A percentile compares a stretch with the other conserved stretches of the same genome.
Evolutionary conservation across 345 rosid genomes (phyloP).

Genomic region (Heritiera littoralis): DNA sequence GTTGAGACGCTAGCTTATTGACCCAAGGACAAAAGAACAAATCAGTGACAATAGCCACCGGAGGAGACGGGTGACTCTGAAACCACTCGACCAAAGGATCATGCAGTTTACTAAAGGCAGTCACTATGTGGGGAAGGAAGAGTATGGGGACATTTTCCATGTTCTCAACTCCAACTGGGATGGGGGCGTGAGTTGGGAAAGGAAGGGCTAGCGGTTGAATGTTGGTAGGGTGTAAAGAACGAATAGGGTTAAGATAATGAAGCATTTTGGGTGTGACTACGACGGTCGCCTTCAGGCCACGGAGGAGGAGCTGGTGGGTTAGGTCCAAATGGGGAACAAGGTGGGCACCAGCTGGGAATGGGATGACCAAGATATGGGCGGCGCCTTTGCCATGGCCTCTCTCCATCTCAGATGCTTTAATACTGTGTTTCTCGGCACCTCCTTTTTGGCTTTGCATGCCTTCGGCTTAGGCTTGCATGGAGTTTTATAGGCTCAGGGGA

Average conservation of each 20-base stretch:
- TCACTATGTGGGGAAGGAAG: constrained; percentile 25
- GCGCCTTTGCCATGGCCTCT: neutral
- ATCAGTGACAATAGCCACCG: constrained; percentile 53
- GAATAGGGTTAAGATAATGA: constrained; percentile 32
- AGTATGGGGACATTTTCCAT: constrained; percentile 33
- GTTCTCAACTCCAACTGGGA: constrained; percentile 41
- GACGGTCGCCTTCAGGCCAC: constrained; percentile 33
- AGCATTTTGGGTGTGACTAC: constrained; percentile 43
- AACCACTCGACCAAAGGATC: constrained; percentile 51
- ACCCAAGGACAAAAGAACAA: constrained; percentile 61
- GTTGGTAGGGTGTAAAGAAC: constrained; percentile 22
- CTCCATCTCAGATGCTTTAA: neutral
- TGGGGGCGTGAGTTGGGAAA: constrained; percentile 37
- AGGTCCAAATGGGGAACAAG: constrained; percentile 41
- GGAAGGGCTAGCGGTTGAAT: constrained; percentile 43
- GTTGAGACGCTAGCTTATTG: constrained; percentile 28
- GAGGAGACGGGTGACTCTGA: constrained; percentile 50
- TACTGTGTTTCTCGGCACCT: neutral
- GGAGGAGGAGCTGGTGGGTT: constrained; percentile 36
- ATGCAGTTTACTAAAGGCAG: constrained; percentile 37
- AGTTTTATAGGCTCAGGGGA: too few species aligned
- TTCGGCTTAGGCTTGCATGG: too few species aligned
- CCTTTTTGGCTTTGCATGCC: too few species aligned
- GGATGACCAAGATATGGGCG: constrained; percentile 38
- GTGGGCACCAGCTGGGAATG: constrained; percentile 45